A percentile compares a stretch with the other conserved stretches of the same genome.
phyloP scores from a whole-genome alignment of 352 stramenopile species.

The Phytophthora pisi region DNA sequence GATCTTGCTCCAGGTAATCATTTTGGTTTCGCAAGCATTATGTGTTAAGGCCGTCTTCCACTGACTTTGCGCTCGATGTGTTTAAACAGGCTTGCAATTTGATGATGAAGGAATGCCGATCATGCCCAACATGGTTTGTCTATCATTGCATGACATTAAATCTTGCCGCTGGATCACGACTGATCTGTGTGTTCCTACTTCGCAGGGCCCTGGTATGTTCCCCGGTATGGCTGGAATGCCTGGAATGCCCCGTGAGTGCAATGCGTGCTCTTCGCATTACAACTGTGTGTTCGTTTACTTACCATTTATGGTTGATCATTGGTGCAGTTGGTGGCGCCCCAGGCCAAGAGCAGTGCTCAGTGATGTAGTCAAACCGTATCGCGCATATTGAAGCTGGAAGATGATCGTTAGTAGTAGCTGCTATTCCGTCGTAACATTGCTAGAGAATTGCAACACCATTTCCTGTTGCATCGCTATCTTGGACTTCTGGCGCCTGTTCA shows the following conservation, averaged over 20 bases:
- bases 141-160: neutral
- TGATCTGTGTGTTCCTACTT: conserved; percentile 1
- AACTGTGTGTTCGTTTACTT: conserved; percentile 2
- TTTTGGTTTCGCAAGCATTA: no score
- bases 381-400: conserved; percentile 14
- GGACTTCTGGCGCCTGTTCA: conserved; percentile 23
- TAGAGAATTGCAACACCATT: conserved; percentile 30
- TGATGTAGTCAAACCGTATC: conserved; percentile 57
- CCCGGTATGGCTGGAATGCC: conserved; percentile 85
- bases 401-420: conserved; percentile 21
- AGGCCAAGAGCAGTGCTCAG: conserved; percentile 73
- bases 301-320: conserved; percentile 11
- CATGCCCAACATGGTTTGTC: conserved; percentile 92
- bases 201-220: conserved; percentile 77
- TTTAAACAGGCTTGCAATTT: conserved; percentile 88
- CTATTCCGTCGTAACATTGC: conserved; percentile 28
- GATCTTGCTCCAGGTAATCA: conserved; percentile 93
- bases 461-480: conserved; percentile 17
- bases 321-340: conserved; percentile 51
- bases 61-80: neutral
- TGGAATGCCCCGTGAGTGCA: conserved; percentile 72
- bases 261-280: neutral
- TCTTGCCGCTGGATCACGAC: conserved; percentile 1
- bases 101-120: conserved; percentile 97
- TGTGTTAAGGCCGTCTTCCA: no score